Evolutionary conservation across 768 basidiomycete species (phyloP).

Genomic region (Tylopilus vinaceipallidus): DNA sequence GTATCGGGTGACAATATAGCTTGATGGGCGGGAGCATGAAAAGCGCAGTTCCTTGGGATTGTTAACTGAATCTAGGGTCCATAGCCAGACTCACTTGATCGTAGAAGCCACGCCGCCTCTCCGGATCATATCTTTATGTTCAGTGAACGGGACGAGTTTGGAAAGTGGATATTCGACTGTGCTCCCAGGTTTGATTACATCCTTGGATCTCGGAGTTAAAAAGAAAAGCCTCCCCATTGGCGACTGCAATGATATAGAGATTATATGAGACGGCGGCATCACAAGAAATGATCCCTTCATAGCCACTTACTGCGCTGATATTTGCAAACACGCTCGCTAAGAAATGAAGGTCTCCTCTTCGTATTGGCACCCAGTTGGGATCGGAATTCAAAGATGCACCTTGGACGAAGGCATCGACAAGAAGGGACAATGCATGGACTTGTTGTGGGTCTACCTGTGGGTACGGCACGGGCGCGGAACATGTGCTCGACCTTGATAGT

Average conservation of each 20-base stretch:
- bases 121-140: conserved; percentile 83
- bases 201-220: conserved; percentile 58
- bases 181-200: conserved; percentile 43
- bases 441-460: conserved; percentile 53
- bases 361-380: conserved; percentile 45
- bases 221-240: conserved; percentile 80
- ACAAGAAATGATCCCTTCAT: background rate
- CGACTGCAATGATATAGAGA: conserved; percentile 43
- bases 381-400: conserved; percentile 56
- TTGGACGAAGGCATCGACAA: conserved; percentile 88
- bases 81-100: conserved; percentile 62
- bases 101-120: conserved; percentile 84
- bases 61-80: conserved; percentile 9
- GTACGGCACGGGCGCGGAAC: conserved; percentile 69
- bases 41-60: conserved; percentile 68
- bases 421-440: conserved; percentile 68
- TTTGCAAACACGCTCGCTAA: conserved; percentile 94
- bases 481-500: conserved; percentile 79
- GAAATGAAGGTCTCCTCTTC: conserved; percentile 87
- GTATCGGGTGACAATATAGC: conserved; percentile 70
- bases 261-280: conserved; percentile 1
- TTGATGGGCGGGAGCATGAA: conserved; percentile 63
- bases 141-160: conserved; percentile 84
- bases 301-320: conserved; percentile 63
- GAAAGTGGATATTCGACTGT: conserved; percentile 76